Evolutionary conservation across 108 stramenopile genomes (phyloP).

Genomic region (Cylindrotheca fusiformis): DNA sequence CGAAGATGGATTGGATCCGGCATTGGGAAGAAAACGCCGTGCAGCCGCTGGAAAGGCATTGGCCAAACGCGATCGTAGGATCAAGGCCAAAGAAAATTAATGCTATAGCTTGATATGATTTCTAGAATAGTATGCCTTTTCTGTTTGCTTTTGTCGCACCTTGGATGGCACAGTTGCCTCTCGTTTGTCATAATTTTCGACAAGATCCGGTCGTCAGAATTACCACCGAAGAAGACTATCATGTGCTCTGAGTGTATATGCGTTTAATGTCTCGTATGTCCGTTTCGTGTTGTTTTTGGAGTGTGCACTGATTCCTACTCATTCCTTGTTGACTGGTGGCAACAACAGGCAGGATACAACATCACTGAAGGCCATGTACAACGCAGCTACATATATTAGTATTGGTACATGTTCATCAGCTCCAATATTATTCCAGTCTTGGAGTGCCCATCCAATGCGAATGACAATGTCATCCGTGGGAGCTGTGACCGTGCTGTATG

Average conservation of each 20-base stretch:
- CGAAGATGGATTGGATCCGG: slow-evolving; percentile 39
- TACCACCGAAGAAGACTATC: background rate
- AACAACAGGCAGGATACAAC: background rate
- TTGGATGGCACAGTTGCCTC: no score
- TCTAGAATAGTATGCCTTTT: background rate
- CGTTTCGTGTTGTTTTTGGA: background rate
- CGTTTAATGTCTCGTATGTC: background rate
- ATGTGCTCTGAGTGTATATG: background rate
- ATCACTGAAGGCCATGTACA: background rate
- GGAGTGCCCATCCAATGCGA: background rate
- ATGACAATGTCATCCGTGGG: background rate
- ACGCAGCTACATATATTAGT: background rate
- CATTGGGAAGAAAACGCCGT: slow-evolving; percentile 50
- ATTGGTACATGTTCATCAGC: background rate
- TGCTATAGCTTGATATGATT: no score
- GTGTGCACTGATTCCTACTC: background rate
- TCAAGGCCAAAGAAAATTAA: slow-evolving; percentile 13
- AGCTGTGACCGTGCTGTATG: background rate
- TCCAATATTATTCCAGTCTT: background rate
- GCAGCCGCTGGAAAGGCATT: slow-evolving; percentile 73
- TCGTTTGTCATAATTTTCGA: no score
- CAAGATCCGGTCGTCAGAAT: no score
- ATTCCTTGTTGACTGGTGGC: background rate
- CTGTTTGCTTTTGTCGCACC: background rate
- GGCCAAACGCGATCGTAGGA: slow-evolving; percentile 37